Conservation (phyloP, 371 early-diverging fungal genomes). For the Mucor indicus region DNA sequence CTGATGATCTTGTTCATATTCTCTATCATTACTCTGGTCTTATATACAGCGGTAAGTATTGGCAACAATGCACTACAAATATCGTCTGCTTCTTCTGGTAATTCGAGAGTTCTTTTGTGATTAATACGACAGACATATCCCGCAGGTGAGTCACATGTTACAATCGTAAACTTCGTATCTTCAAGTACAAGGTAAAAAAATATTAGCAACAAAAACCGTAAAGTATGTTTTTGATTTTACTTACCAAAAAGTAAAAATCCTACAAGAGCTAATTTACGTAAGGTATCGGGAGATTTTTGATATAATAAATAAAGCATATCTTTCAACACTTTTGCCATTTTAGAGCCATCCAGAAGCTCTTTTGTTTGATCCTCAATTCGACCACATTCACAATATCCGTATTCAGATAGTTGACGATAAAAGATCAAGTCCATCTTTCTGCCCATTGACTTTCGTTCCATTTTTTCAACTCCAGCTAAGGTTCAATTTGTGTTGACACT, state of each 20-base stretch:
- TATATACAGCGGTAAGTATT: constrained; percentile 5
- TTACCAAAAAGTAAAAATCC: constrained; percentile 17
- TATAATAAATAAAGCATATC: constrained; percentile 11
- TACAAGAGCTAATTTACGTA: constrained; percentile 14
- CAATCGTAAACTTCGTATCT: constrained; percentile 16
- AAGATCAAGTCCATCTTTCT: constrained; percentile 11
- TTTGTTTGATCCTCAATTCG: constrained; percentile 13
- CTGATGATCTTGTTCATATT: constrained; percentile 5
- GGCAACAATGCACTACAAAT: constrained; percentile 11
- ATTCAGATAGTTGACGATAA: constrained; percentile 9
- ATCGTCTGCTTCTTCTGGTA: constrained; percentile 18
- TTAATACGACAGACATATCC: constrained; percentile 17
- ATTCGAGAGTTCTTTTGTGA: constrained; percentile 10
- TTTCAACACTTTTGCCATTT: constrained; percentile 18
- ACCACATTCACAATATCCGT: constrained; percentile 17
- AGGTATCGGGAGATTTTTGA: constrained; percentile 4
- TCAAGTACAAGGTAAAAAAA: constrained; percentile 13
- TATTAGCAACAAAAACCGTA: constrained; percentile 18
- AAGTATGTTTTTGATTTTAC: constrained; percentile 10
- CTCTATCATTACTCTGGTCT: constrained; percentile 16
- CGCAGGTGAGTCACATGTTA: constrained; percentile 12
- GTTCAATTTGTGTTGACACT: constrained; percentile 10
- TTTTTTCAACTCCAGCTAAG: constrained; percentile 8
- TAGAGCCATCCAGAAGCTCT: constrained; percentile 8
- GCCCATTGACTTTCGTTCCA: constrained; percentile 11